Evolutionary conservation across 1,139 yeast species (phyloP), one percentile per base, ranked within the genome.

Genomic region (Geotrichum citri-aurantii): DNA sequence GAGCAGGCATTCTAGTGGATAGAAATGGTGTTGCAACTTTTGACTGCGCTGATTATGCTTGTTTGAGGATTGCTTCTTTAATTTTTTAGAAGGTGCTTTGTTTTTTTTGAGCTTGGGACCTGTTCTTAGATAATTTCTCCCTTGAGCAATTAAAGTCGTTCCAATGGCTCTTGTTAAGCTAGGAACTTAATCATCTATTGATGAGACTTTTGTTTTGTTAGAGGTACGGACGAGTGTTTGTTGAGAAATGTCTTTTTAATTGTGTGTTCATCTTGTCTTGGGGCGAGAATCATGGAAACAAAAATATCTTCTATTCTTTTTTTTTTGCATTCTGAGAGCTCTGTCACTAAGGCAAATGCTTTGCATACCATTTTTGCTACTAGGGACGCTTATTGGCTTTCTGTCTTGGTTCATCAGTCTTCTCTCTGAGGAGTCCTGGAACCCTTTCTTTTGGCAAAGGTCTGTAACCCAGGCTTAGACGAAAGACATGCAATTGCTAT

Each of bases 401-500:
- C 19, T 37, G 44, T 37, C 44, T 37, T 37, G 44, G 44, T 37
- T 37, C 17, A 37, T 37, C 44, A 37, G 44, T 37, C 44, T 37
- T 37, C 44, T 8, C 44, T 37, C 19, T 37, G 50, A 26, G 23
- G 44, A 52, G 55, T 31, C 27, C 49, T 37, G 42, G 21, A 42
- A 29, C 24, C 48, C 29, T 50, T 49, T 42, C 21, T 51, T 57
- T 57, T 54, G 59, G 57, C 59, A 42, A 33, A 26, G 57, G 54
- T 48, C 57, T 57, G 55, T 33, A 44, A 37, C 21, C 33, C 54
- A 54, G 59, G 33, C 51, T 48, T 50, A 58, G 56, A 58, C 57
- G 53, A 58, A 44, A 58, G 60, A 48, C 24, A 58, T 58, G 60
- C 60, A 58, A 58, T 58, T 58, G 60, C 58, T 47, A 24, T 33